Evolutionary conservation across 176 grass and related monocot genomes (phyloP), one percentile per base, ranked within the genome.

Genomic region (Oryza longistaminata): DNA sequence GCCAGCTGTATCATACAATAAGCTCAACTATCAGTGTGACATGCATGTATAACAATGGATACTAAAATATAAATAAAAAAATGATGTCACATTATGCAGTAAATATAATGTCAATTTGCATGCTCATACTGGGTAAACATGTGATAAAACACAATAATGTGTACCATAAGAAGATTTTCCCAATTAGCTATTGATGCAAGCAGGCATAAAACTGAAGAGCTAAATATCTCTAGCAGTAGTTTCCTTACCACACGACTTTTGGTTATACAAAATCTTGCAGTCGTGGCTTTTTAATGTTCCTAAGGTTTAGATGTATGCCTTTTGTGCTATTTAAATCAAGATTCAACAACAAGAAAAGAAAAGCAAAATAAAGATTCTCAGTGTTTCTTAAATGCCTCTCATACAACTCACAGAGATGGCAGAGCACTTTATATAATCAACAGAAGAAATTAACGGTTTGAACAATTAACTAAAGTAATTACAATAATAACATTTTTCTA

Each of bases 1-100:
- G 87, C 86, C 91, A 98, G 88, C 96, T 98, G 86, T 62, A 84
- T 73, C 46, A 82, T 40, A 81, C 31, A 88, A 66, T 69, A 83
- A 87, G 73, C 46, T 85, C 58, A 91, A 70, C 61, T 71, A 77
- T 87, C 39, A 87, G 24, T 66, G 7, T 50, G 3, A 15, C 62
- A 82, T 71, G 80, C 78, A 34, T 3, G 6, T 58, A 9, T 52
- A 86, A 24, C 35, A 1, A 2, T 78, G 66, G 68, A 79, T 65
- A 82, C 79, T 72, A n/a, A 25, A 4, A 11, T 17, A 12, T 21
- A 60, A 37, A 13, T 64, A 48, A 31, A 68, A 22, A 22, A 62
- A 24, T 2, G 8, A 62, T 16, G 58, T 24, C 58, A 21, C n/a
- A 24, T 5, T 61, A 61, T n/a, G 21, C 21, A 61, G 17, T 61